These are phyloP conservation scores for Puccinia novopanici DNA, from an alignment of 1,284 basidiomycete species.

Conservation along the genomic window DNA sequence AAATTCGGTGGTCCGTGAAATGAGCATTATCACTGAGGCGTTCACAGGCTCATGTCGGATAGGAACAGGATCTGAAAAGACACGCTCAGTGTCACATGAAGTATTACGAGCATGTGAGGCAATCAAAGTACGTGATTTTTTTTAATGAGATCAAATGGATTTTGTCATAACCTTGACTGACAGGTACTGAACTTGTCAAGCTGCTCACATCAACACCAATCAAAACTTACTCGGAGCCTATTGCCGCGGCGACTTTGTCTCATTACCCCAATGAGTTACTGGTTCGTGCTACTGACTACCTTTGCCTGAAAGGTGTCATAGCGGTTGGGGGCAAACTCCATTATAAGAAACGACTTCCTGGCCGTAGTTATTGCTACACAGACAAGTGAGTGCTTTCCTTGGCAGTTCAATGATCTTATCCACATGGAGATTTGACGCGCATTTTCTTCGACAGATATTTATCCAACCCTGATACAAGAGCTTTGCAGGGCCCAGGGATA, in stretches of 20 bases:
- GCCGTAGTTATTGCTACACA: conserved; percentile 48
- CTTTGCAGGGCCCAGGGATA: conserved; percentile 6
- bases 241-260: conserved; percentile 37
- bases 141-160: background rate
- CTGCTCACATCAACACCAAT: conserved; percentile 48
- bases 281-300: conserved; percentile 29
- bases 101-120: conserved; percentile 43
- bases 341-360: conserved; percentile 45
- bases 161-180: background rate
- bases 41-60: conserved; percentile 16
- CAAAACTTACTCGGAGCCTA: conserved; percentile 39
- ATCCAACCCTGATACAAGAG: conserved; percentile 30
- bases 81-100: conserved; percentile 3
- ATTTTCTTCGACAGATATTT: conserved; percentile 22
- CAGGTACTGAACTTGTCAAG: background rate
- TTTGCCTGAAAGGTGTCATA: conserved; percentile 34
- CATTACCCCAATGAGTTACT: conserved; percentile 35
- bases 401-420: background rate
- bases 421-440: background rate
- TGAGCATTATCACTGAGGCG: conserved; percentile 26
- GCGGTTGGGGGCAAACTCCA: conserved; percentile 32
- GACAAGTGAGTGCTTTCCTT: conserved; percentile 40
- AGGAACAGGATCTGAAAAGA: background rate
- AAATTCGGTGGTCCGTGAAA: conserved; percentile 36
- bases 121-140: conserved; percentile 34